Evolutionary conservation across 345 rosid genomes (phyloP), one percentile per base, ranked within the genome.

Genomic region (Acer saccharum): DNA sequence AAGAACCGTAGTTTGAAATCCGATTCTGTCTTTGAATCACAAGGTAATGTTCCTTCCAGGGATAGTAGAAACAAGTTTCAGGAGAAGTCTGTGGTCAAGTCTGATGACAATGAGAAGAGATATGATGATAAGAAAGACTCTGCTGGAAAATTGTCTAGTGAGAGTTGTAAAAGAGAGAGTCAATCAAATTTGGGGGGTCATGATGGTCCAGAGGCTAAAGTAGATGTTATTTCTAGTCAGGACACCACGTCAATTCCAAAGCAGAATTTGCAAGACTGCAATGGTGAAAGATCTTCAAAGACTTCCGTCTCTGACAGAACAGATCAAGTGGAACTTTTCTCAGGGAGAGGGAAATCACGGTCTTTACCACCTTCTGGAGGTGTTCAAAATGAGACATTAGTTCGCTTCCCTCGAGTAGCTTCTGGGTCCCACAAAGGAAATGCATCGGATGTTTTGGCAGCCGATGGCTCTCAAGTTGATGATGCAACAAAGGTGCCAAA

Each of bases 1-100:
- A 87, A 83, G 84, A 86, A 48, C 64, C 81, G 76, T 54, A 90
- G 83, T 76, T 83, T 74, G 12, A 88, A 84, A 81, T 77, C 95
- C 70, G 86, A 84, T 78, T 85, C 88, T 72, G 20, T 55, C 65
- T 74, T 48, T 78, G 86, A 84, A 69, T 66, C 43, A 55, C 82
- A 83, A 78, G 86, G 82, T 76, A 75, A 54, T 60, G 86, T 52
- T 16, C 76, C 84, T 70, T 69, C 78, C 25, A 83, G 65, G 78
- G 90, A 83, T 80, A 75, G 81, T 48, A 86, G 86, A 81, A 81
- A 78, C 82, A 84, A 82, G 73, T 75, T 58, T 39, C 87, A 72
- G 68, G 94, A 87, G 65, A 83, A 68, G 77, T 68, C 18, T 68
- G 84, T 78, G 48, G 77, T 62, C 78, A 84, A 81, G 66, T 61